These are phyloP conservation scores for Naumovozyma dairenensis DNA, from an alignment of 805 yeast genomes.

Conservation along the genomic window DNA sequence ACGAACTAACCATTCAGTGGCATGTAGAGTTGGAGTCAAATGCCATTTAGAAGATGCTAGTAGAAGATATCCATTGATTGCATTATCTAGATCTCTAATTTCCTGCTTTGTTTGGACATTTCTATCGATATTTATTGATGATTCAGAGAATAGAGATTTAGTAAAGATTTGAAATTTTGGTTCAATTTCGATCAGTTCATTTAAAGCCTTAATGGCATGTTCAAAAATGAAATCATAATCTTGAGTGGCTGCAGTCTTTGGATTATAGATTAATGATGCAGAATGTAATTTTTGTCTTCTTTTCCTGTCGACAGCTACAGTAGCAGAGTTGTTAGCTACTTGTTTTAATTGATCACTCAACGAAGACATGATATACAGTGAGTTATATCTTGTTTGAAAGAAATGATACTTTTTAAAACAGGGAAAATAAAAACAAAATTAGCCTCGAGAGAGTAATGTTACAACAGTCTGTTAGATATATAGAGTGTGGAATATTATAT, in stretches of 20 bases:
- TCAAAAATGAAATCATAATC: constrained; percentile 77
- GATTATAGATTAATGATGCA: constrained; percentile 76
- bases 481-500: not conserved
- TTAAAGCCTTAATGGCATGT: constrained; percentile 64
- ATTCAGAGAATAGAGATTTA: constrained; percentile 68
- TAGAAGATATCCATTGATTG: constrained; percentile 64
- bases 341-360: constrained; percentile 76
- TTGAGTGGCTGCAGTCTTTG: constrained; percentile 86
- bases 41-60: constrained; percentile 70
- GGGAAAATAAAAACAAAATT: not conserved
- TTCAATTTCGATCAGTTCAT: constrained; percentile 62
- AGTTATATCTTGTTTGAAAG: not conserved
- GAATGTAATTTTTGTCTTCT: constrained; percentile 79
- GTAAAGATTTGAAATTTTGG: constrained; percentile 63
- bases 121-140: constrained; percentile 73
- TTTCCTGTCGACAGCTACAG: constrained; percentile 78
- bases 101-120: constrained; percentile 73
- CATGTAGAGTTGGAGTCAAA: constrained; percentile 64
- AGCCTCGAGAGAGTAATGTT: not conserved
- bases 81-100: constrained; percentile 59
- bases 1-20: constrained; percentile 92
- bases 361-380: constrained; percentile 35
- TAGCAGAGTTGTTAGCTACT: constrained; percentile 52
- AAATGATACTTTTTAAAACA: not conserved
- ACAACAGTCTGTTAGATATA: not conserved